A percentile compares a stretch with the other conserved stretches of the same genome.
These are phyloP conservation scores for Casaregolazyma suthepensis DNA, from an alignment of 1,139 yeast genomes.

Conservation along the genomic window DNA sequence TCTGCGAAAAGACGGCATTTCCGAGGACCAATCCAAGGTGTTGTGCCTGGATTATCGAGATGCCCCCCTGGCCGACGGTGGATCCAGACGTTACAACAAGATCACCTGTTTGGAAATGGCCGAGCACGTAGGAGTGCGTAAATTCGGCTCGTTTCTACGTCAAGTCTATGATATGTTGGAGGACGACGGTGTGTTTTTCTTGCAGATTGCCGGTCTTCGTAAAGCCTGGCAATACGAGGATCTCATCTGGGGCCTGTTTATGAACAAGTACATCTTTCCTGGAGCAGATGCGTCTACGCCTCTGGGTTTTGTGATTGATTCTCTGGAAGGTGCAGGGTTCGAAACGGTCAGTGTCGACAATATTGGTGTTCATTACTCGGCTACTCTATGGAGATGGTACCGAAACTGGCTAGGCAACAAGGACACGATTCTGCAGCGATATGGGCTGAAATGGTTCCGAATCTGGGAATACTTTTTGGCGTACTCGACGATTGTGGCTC, in stretches of 20 bases:
- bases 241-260: constrained; percentile 87
- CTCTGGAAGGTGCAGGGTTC: constrained; percentile 78
- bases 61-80: constrained; percentile 61
- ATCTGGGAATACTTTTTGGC: constrained; percentile 93
- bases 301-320: constrained; percentile 69
- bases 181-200: constrained; percentile 81
- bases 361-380: constrained; percentile 89
- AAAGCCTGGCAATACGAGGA: constrained; percentile 95
- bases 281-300: constrained; percentile 98
- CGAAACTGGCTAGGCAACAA: constrained; percentile 87
- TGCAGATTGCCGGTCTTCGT: constrained; percentile 89
- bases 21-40: constrained; percentile 63
- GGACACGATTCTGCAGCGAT: constrained; percentile 69
- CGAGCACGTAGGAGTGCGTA: constrained; percentile 92
- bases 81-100: constrained; percentile 68
- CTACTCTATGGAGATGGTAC: constrained; percentile 93
- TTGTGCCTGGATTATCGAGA: constrained; percentile 88
- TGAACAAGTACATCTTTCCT: constrained; percentile 95
- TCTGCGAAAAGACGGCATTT: constrained; percentile 62
- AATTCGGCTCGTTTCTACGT: constrained; percentile 64
- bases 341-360: constrained; percentile 81
- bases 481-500: constrained; percentile 70
- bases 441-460: constrained; percentile 87
- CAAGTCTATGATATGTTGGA: constrained; percentile 85
- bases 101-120: constrained; percentile 94